Percentiles rank a stretch among this genome's conserved stretches.
Evolutionary conservation across 2,329 filamentous ascomycete species (phyloP).

Genomic region (Ascochyta koolunga): DNA sequence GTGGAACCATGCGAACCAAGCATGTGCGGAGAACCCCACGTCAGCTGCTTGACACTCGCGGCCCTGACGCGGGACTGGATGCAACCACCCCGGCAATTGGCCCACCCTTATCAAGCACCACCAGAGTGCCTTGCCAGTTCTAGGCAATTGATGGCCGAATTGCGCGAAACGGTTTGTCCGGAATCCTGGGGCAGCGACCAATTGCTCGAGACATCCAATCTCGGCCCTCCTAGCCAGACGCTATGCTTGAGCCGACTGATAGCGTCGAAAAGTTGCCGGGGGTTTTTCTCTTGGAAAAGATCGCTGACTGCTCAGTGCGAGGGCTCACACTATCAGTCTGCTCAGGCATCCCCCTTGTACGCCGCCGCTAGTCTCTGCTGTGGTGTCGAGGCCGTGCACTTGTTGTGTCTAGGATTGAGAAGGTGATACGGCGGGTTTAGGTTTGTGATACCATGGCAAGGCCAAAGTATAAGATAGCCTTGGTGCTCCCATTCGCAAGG

Average conservation of each 20-base stretch:
- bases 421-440: slow-evolving; percentile 14
- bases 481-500: slow-evolving; percentile 24
- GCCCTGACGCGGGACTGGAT: slow-evolving; percentile 17
- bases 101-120: slow-evolving; percentile 33
- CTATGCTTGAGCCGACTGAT: too few relatives aligned
- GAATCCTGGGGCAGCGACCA: slow-evolving; percentile 18
- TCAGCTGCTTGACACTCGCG: slow-evolving; percentile 19
- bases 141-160: slow-evolving; percentile 24
- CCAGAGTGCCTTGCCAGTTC: slow-evolving; percentile 14
- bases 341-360: too few relatives aligned
- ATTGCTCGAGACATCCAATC: slow-evolving; percentile 25
- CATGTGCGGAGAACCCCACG: slow-evolving; percentile 25
- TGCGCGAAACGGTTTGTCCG: slow-evolving; percentile 21
- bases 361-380: slow-evolving; percentile 25
- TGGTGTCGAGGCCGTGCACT: slow-evolving; percentile 17
- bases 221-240: slow-evolving; percentile 25
- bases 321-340: too few relatives aligned
- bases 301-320: too few relatives aligned
- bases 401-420: slow-evolving; percentile 22
- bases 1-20: slow-evolving; percentile 10
- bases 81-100: slow-evolving; percentile 17
- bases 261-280: too few relatives aligned
- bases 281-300: too few relatives aligned
- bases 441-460: slow-evolving; percentile 21
- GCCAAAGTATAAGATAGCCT: slow-evolving; percentile 34